Evolutionary conservation across 208 protist genomes (phyloP).

Genomic region (Acanthamoeba triangularis): DNA sequence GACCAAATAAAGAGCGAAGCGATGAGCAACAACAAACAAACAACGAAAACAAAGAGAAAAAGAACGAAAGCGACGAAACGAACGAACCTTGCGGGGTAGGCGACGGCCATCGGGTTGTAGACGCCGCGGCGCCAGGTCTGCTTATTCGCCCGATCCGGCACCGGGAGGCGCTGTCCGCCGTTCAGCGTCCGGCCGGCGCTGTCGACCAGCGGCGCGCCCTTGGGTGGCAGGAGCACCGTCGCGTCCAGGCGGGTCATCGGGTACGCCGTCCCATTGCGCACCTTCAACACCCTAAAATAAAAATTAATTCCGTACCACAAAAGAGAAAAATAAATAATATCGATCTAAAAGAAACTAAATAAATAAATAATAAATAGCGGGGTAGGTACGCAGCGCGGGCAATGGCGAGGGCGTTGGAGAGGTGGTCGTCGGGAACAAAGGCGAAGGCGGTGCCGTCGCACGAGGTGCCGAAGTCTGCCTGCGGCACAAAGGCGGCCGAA

Average conservation of each 20-base stretch:
- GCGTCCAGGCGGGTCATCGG: conserved; percentile 3
- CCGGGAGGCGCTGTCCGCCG: no score
- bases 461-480: not conserved
- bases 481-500: not conserved
- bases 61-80: not conserved
- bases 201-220: not conserved
- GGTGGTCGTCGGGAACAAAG: conserved; percentile 7
- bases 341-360: not conserved
- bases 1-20: no score
- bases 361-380: no score
- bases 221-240: not conserved
- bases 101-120: not conserved
- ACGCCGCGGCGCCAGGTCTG: not conserved
- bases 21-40: not conserved
- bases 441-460: conserved; percentile 1
- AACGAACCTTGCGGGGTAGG: not conserved
- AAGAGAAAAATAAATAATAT: not conserved
- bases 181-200: not conserved
- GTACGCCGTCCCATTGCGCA: not conserved
- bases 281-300: not conserved
- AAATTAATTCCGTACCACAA: not conserved
- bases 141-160: not conserved
- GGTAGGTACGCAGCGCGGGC: not conserved
- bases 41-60: not conserved
- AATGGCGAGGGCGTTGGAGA: not conserved